Percentiles rank a stretch among this genome's conserved stretches.
Conservation (phyloP, 2,329 filamentous ascomycete species). For the Phaeosphaeriaceae sp. region DNA sequence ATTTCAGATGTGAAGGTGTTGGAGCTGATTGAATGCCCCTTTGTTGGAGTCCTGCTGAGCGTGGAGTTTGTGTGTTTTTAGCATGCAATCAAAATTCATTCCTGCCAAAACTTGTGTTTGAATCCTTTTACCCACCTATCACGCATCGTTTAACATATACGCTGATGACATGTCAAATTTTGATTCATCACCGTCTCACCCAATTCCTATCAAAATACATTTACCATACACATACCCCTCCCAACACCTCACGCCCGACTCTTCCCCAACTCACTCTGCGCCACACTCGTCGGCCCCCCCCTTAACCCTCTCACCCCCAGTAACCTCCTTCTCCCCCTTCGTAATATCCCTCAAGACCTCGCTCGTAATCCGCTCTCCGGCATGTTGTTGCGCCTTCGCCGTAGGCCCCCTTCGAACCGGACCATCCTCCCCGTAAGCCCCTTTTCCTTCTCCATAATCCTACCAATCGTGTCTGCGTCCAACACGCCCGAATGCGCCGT, state of each 20-base stretch:
- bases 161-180: neutral
- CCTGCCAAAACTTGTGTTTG: too few species aligned
- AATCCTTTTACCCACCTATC: too few species aligned
- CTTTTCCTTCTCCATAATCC: constrained; percentile 42
- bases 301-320: constrained; percentile 40
- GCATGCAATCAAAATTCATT: too few species aligned
- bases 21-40: too few species aligned
- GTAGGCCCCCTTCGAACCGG: constrained; percentile 35
- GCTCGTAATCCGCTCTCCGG: constrained; percentile 36
- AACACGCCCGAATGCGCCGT: constrained; percentile 26
- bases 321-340: constrained; percentile 42
- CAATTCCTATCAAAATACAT: neutral
- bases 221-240: neutral
- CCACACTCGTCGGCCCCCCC: constrained; percentile 36
- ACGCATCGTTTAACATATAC: too few species aligned
- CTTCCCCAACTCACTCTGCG: constrained; percentile 43
- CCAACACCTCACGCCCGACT: constrained; percentile 18
- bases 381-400: constrained; percentile 39
- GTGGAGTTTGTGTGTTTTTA: too few species aligned
- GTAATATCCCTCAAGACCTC: constrained; percentile 42
- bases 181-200: neutral
- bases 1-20: too few species aligned
- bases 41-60: too few species aligned
- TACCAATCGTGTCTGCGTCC: constrained; percentile 33
- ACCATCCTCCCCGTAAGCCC: constrained; percentile 27